These are phyloP conservation scores for Imleria badia DNA, from an alignment of 768 basidiomycete genomes.

Conservation along the genomic window DNA sequence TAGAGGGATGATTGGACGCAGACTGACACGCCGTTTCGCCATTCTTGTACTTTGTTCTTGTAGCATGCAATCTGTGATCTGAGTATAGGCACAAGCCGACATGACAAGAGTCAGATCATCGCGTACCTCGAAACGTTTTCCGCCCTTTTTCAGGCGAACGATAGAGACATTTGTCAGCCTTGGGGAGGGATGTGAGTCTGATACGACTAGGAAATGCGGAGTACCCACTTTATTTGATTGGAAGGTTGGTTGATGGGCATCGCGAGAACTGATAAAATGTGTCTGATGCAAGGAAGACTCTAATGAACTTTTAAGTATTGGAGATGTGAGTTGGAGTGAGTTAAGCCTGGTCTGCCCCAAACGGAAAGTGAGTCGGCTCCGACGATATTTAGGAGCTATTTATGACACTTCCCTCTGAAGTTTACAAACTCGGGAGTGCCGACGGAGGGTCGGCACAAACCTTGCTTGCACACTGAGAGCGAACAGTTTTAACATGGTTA, in stretches of 20 bases:
- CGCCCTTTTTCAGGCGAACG: constrained; percentile 94
- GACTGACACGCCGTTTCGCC: constrained; percentile 84
- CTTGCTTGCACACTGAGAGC: too few relatives aligned
- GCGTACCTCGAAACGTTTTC: constrained; percentile 91
- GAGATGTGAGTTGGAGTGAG: neutral
- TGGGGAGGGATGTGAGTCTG: neutral
- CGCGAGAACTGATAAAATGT: neutral
- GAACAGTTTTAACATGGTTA: too few relatives aligned
- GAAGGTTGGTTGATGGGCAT: constrained; percentile 78
- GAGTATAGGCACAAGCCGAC: neutral
- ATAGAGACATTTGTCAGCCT: constrained; percentile 97
- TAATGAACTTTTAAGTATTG: neutral
- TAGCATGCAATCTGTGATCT: constrained; percentile 85
- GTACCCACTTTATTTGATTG: constrained; percentile 78
- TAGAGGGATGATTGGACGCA: neutral
- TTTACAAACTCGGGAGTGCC: too few relatives aligned
- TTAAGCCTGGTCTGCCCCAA: neutral
- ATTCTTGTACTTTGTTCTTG: constrained; percentile 99
- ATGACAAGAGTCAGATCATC: neutral
- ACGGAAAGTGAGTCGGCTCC: constrained; percentile 3
- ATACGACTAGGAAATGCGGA: neutral
- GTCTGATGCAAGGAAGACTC: neutral
- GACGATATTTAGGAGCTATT: constrained; percentile 20
- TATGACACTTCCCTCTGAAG: too few relatives aligned
- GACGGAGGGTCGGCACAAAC: too few relatives aligned